Evolutionary conservation across 2,329 filamentous ascomycete species (phyloP).

Genomic region (Capronia epimyces): DNA sequence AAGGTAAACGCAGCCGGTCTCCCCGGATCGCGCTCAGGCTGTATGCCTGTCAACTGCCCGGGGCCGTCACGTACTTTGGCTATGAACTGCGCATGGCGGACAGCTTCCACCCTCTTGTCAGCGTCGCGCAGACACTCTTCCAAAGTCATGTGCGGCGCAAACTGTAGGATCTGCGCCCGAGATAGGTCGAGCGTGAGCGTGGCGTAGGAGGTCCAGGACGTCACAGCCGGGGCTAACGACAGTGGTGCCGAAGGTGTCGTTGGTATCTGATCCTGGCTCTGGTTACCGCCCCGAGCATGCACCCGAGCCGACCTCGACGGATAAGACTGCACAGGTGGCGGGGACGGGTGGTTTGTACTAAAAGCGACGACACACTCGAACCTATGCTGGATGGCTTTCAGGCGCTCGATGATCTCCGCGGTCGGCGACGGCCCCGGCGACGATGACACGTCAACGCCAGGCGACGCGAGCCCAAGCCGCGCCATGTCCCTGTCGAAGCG

Average conservation of each 20-base stretch:
- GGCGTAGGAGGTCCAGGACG: slow-evolving; percentile 39
- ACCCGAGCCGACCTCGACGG: too few species aligned
- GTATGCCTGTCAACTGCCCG: background rate
- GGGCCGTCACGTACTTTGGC: slow-evolving; percentile 2
- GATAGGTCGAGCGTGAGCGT: slow-evolving; percentile 37
- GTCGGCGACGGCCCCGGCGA: background rate
- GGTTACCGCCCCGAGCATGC: background rate
- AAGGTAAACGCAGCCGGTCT: slow-evolving; percentile 6
- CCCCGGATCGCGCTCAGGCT: background rate
- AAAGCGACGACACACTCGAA: slow-evolving; percentile 40
- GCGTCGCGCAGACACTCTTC: slow-evolving; percentile 36
- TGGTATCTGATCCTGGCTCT: background rate
- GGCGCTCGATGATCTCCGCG: background rate
- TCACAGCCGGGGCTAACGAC: slow-evolving; percentile 31
- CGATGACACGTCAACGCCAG: background rate
- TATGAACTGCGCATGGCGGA: slow-evolving; percentile 22
- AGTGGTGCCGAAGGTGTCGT: background rate
- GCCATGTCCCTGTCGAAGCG: slow-evolving; percentile 42
- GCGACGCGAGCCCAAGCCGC: slow-evolving; percentile 30
- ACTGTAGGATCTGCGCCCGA: slow-evolving; percentile 35
- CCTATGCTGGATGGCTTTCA: slow-evolving; percentile 33
- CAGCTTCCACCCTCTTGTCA: slow-evolving; percentile 34
- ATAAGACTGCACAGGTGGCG: slow-evolving; percentile 11
- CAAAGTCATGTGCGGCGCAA: slow-evolving; percentile 33
- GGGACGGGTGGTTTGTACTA: slow-evolving; percentile 29